A percentile compares a stretch with the other conserved stretches of the same genome.
Evolutionary conservation across 1,284 basidiomycete species (phyloP).

Genomic region (Wallemia ichthyophaga): DNA sequence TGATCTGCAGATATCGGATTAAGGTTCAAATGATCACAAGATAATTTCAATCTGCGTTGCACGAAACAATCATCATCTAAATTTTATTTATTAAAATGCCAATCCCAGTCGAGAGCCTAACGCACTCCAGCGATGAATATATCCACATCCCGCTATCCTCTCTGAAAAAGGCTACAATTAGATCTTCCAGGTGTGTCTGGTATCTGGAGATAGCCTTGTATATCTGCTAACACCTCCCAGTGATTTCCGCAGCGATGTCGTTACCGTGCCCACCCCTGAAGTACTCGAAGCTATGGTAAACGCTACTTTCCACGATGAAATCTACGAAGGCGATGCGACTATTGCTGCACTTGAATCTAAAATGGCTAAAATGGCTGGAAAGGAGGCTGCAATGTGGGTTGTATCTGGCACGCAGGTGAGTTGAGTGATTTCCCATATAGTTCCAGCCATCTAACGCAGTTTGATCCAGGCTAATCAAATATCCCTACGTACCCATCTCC

Average conservation of each 20-base stretch:
- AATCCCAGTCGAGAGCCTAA: not conserved
- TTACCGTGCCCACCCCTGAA: not conserved
- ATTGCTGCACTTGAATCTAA: not conserved
- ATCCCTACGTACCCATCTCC: not conserved
- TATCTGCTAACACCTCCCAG: not conserved
- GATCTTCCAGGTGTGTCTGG: not conserved
- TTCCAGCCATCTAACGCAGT: no score
- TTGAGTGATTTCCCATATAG: not conserved
- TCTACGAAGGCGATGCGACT: not conserved
- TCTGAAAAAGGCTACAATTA: not conserved
- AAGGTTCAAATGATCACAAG: not conserved
- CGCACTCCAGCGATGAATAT: not conserved
- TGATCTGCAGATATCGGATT: no score
- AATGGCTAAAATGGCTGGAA: not conserved
- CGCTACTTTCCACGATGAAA: constrained; percentile 1
- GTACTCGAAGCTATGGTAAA: not conserved
- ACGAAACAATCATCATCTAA: not conserved
- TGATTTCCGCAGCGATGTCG: constrained; percentile 1
- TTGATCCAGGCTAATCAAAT: not conserved
- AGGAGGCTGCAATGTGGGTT: not conserved
- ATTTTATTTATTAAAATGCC: not conserved
- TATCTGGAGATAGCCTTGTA: not conserved
- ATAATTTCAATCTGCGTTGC: not conserved
- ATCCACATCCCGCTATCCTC: not conserved
- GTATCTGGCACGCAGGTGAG: not conserved